phyloP scores from a whole-genome alignment of 208 protist species.

The Acanthamoeba sp. region DNA sequence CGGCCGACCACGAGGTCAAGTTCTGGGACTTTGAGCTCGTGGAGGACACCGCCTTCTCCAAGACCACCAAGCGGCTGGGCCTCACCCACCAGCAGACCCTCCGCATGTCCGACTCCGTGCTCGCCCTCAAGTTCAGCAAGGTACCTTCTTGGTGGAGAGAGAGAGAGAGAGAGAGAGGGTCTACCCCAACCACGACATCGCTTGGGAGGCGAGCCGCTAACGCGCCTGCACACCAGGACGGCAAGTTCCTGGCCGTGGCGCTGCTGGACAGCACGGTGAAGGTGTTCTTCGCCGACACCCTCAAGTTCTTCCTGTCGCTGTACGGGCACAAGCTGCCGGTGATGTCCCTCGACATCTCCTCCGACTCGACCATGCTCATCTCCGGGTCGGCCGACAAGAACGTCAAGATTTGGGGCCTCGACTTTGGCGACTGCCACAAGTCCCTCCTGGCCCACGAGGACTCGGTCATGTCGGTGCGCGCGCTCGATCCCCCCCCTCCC shows the following conservation, averaged over 20 bases:
- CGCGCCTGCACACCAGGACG: too few relatives aligned
- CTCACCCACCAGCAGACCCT: slow-evolving; percentile 89
- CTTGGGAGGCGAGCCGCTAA: too few relatives aligned
- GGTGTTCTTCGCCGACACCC: slow-evolving; percentile 97
- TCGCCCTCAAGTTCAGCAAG: slow-evolving; percentile 89
- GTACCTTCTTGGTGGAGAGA: neutral
- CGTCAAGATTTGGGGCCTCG: slow-evolving; percentile 97
- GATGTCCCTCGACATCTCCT: slow-evolving; percentile 94
- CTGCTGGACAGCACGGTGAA: slow-evolving; percentile 98
- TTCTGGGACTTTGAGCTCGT: slow-evolving; percentile 92
- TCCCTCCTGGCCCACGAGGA: slow-evolving; percentile 98
- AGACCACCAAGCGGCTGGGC: slow-evolving; percentile 72
- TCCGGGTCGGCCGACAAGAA: slow-evolving; percentile 99
- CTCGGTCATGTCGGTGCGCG: slow-evolving; percentile 90
- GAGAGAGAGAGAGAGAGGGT: neutral
- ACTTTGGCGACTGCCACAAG: slow-evolving; percentile 96
- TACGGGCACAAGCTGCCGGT: slow-evolving; percentile 99
- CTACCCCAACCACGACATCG: too few relatives aligned
- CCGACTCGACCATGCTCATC: slow-evolving; percentile 93
- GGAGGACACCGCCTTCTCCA: neutral
- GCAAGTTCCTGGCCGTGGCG: slow-evolving; percentile 92
- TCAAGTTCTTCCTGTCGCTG: slow-evolving; percentile 98
- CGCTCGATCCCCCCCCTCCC: too few relatives aligned
- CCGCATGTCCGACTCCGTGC: slow-evolving; percentile 95
- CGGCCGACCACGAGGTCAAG: slow-evolving; percentile 89